Conservation (phyloP, 2,329 filamentous ascomycete species). For the Xylariaceae sp. region DNA sequence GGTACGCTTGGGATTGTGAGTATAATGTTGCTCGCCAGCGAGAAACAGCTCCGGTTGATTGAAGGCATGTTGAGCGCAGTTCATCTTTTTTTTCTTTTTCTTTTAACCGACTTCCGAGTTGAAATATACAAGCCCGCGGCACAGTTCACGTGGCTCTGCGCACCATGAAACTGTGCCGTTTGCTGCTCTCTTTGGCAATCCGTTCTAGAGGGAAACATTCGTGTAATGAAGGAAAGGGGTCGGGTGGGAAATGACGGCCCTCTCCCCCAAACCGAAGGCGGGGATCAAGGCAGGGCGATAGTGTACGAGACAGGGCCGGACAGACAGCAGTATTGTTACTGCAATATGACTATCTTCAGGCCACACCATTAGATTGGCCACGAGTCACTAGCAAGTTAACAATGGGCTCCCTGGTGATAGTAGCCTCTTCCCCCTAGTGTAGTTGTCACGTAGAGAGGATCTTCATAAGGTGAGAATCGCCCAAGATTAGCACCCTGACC, state of each 20-base stretch:
- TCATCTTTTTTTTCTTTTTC: too few species aligned
- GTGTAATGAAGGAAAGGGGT: neutral
- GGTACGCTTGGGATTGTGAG: neutral
- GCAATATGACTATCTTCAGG: neutral
- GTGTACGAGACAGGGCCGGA: neutral
- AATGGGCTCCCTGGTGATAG: neutral
- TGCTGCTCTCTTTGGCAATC: neutral
- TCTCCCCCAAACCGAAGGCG: neutral
- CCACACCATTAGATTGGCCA: neutral
- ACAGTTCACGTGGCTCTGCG: neutral
- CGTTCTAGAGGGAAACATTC: neutral
- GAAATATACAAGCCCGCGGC: too few species aligned
- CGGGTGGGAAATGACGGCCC: neutral
- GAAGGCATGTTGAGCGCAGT: too few species aligned
- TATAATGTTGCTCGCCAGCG: neutral
- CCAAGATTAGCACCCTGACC: neutral
- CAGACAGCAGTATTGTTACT: neutral
- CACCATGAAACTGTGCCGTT: neutral
- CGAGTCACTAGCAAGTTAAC: neutral
- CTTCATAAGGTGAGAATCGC: slow-evolving; percentile 1
- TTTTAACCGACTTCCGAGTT: too few species aligned
- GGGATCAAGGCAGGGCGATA: neutral
- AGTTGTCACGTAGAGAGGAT: neutral
- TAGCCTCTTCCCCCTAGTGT: neutral
- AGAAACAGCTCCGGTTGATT: neutral